Base-by-base conservation (phyloP, 208 protist genomes). In the Lotmaria passim region DNA sequence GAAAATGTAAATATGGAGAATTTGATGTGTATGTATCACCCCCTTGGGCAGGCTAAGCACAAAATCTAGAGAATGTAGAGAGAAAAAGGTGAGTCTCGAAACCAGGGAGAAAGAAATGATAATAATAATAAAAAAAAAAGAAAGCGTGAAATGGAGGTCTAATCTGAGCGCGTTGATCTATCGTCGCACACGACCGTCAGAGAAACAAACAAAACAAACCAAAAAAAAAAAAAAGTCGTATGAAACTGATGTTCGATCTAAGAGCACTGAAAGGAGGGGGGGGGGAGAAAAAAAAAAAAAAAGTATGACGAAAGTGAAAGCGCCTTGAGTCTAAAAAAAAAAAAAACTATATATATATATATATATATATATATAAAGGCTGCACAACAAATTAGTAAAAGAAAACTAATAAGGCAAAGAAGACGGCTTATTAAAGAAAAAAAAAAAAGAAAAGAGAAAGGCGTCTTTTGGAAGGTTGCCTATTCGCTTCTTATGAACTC, bases 131-230 rank as follows among this genome's bases (percentile, higher is more conserved):
- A 41, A 56, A 55, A 53, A 26, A 24, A 17, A 63, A 50, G 41
- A n/a, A 15, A 60, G 34, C n/a, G 28, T 10, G 26, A 63, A 47
- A 47, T n/a, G n/a, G n/a, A n/a, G n/a, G n/a, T 33, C 33, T 33
- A 72, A 33, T n/a, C 39, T 44, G 43, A 17, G 43, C 46, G 12
- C 34, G 0, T 33, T 60, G 36, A 47, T 60, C 55, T 39, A n/a
- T 23, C 26, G 47, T 33, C 34, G n/a, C n/a, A 48, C 12, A 15
- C 24, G 31, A 58, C 46, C 34, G 38, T 1, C 5, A 63, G 31
- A 48, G 28, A 34, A 33, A 71, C 5, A 62, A 41, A 62, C 31
- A 56, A 61, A 72, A 56, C n/a, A n/a, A n/a, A n/a, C n/a, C n/a
- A n/a, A 63, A 26, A 24, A 28, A 60, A 34, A 63, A 8, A 26